A percentile compares a stretch with the other conserved stretches of the same genome.
These are phyloP conservation scores for Rhododendron molle DNA, from an alignment of 148 eudicot genomes.

Conservation along the genomic window DNA sequence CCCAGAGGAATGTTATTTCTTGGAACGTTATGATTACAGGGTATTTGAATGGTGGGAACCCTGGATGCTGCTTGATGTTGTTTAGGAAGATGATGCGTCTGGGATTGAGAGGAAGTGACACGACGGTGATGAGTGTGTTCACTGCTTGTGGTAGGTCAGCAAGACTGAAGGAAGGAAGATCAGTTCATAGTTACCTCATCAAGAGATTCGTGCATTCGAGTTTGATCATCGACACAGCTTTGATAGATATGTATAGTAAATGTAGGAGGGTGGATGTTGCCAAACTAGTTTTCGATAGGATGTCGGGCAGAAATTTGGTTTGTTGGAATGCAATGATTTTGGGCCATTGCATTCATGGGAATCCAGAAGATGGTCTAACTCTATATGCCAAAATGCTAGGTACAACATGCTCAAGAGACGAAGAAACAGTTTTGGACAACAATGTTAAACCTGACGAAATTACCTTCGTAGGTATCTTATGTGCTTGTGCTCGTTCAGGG, in stretches of 20 bases:
- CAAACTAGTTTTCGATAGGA: constrained; percentile 47
- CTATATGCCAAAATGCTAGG: constrained; percentile 48
- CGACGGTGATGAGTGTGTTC: constrained; percentile 47
- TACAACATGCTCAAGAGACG: constrained; percentile 13
- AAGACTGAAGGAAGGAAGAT: constrained; percentile 63
- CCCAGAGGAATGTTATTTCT: constrained; percentile 56
- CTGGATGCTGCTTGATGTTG: constrained; percentile 55
- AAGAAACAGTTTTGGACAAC: background rate
- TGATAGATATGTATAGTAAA: constrained; percentile 77
- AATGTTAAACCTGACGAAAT: constrained; percentile 36
- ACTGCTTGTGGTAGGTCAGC: constrained; percentile 73
- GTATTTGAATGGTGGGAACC: constrained; percentile 49
- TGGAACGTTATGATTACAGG: constrained; percentile 69
- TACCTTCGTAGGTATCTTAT: constrained; percentile 62
- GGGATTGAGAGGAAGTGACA: constrained; percentile 34
- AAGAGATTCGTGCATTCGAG: constrained; percentile 25
- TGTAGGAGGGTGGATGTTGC: constrained; percentile 54
- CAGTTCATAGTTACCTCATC: constrained; percentile 52
- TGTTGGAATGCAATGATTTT: constrained; percentile 84
- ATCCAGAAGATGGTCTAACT: constrained; percentile 56
- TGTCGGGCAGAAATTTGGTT: constrained; percentile 47
- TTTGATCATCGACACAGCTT: constrained; percentile 48
- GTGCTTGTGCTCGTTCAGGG: constrained; percentile 68
- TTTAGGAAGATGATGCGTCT: constrained; percentile 54
- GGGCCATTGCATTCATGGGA: constrained; percentile 70